These are phyloP conservation scores for Gamsiella multidivaricata DNA, from an alignment of 192 early-diverging fungal species.

Conservation along the genomic window DNA sequence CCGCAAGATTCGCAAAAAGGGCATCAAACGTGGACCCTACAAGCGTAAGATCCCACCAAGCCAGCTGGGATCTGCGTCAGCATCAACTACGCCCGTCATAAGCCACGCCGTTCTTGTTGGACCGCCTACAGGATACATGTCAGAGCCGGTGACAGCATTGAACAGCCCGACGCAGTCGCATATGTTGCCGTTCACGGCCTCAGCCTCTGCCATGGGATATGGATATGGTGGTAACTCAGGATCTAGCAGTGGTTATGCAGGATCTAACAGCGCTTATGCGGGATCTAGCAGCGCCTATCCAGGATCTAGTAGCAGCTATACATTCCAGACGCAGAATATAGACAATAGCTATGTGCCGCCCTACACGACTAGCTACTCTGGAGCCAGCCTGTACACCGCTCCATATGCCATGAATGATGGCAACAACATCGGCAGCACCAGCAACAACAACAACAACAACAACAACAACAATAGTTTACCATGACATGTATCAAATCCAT, in stretches of 20 bases:
- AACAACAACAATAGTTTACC: constrained; percentile 10
- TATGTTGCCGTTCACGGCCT: constrained; percentile 49
- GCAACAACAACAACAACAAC: not conserved
- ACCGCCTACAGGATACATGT: constrained; percentile 49
- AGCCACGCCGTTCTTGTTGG: constrained; percentile 40
- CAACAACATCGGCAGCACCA: constrained; percentile 2
- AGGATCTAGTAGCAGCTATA: constrained; percentile 31
- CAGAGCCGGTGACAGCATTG: constrained; percentile 48
- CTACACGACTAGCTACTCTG: constrained; percentile 40
- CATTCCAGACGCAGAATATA: constrained; percentile 32
- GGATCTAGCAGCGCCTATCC: too few relatives aligned
- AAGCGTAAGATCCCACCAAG: constrained; percentile 64
- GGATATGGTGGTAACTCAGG: constrained; percentile 26
- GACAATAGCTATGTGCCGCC: constrained; percentile 40
- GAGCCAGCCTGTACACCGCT: constrained; percentile 30
- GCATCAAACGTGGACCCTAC: constrained; percentile 88
- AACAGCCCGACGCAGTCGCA: constrained; percentile 53
- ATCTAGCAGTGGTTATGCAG: constrained; percentile 28
- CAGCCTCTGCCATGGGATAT: constrained; percentile 34
- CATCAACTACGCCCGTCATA: constrained; percentile 41
- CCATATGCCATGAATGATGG: constrained; percentile 24
- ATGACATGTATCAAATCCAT: not conserved
- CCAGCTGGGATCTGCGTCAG: constrained; percentile 50
- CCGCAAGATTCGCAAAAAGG: constrained; percentile 85
- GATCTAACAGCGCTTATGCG: too few relatives aligned